Conservation (phyloP, 805 yeast species). For the Metschnikowia chrysomelidarum region DNA sequence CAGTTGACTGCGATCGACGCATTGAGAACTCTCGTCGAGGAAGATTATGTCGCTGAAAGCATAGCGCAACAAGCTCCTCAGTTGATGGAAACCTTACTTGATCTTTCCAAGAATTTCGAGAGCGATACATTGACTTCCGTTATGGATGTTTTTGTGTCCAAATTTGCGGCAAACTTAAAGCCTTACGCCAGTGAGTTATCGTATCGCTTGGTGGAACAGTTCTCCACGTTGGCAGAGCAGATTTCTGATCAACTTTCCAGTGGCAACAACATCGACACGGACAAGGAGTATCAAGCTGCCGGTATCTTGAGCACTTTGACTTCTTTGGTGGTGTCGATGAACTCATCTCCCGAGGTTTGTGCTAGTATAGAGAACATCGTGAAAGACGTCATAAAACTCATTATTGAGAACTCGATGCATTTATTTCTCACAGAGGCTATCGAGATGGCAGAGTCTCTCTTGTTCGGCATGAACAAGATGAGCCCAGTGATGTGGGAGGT, state of each 20-base stretch:
- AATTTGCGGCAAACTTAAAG: conserved; percentile 40
- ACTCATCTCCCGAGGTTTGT: conserved; percentile 38
- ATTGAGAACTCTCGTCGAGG: conserved; percentile 43
- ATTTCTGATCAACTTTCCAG: conserved; percentile 27
- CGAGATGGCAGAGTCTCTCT: conserved; percentile 50
- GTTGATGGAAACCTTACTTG: conserved; percentile 42
- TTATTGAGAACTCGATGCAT: conserved; percentile 40
- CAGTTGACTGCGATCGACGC: conserved; percentile 54
- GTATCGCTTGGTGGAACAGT: conserved; percentile 65
- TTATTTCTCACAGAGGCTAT: conserved; percentile 37
- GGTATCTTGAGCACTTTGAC: conserved; percentile 43
- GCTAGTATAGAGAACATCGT: conserved; percentile 32
- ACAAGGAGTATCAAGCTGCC: conserved; percentile 44
- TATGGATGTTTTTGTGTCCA: conserved; percentile 46
- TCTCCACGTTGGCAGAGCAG: conserved; percentile 67
- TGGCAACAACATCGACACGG: conserved; percentile 20
- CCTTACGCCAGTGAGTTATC: conserved; percentile 58
- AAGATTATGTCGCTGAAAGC: conserved; percentile 40
- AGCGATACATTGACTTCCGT: conserved; percentile 43
- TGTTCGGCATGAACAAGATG: conserved; percentile 52
- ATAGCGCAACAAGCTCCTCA: conserved; percentile 45
- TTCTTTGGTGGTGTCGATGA: conserved; percentile 44
- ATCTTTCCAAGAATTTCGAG: conserved; percentile 44
- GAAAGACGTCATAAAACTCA: conserved; percentile 31
- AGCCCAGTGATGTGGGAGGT: conserved; percentile 55